Percentiles rank a stretch among this genome's conserved stretches.
These are phyloP conservation scores for Parasitella parasitica DNA, from an alignment of 371 early-diverging fungal species.

Conservation along the genomic window DNA sequence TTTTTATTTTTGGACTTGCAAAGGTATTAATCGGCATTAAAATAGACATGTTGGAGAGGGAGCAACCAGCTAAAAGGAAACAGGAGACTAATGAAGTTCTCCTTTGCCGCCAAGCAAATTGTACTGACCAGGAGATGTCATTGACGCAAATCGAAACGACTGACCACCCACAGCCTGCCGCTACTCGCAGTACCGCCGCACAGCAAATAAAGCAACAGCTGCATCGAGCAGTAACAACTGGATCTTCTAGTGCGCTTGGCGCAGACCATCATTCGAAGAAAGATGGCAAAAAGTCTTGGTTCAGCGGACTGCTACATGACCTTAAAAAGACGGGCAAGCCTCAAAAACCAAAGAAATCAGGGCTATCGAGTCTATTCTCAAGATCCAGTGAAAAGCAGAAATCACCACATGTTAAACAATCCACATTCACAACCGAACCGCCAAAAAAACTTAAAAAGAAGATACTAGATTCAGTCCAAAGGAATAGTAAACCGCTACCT, in stretches of 20 bases:
- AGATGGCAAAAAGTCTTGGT: conserved; percentile 4
- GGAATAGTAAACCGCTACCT: background rate
- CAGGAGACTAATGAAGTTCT: background rate
- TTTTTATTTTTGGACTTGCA: too few relatives aligned
- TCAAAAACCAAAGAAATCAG: background rate
- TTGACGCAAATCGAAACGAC: background rate
- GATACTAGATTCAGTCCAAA: background rate
- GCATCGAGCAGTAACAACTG: background rate
- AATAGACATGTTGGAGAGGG: background rate
- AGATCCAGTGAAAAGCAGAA: conserved; percentile 14
- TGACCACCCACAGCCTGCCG: background rate
- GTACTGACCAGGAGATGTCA: background rate
- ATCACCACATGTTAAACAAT: background rate
- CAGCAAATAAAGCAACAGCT: background rate
- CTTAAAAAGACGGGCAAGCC: background rate
- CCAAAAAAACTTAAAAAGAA: background rate
- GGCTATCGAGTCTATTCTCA: background rate
- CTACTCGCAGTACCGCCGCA: background rate
- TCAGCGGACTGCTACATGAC: background rate
- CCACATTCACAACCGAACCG: too few relatives aligned
- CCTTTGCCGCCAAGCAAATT: background rate
- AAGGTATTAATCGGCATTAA: too few relatives aligned
- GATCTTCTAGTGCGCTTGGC: background rate
- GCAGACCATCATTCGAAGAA: background rate
- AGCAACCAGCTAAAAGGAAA: background rate